Percentiles rank a stretch among this genome's conserved stretches.
Evolutionary conservation across 192 early-diverging fungal species (phyloP).

Genomic region (Mortierella hygrophila): DNA sequence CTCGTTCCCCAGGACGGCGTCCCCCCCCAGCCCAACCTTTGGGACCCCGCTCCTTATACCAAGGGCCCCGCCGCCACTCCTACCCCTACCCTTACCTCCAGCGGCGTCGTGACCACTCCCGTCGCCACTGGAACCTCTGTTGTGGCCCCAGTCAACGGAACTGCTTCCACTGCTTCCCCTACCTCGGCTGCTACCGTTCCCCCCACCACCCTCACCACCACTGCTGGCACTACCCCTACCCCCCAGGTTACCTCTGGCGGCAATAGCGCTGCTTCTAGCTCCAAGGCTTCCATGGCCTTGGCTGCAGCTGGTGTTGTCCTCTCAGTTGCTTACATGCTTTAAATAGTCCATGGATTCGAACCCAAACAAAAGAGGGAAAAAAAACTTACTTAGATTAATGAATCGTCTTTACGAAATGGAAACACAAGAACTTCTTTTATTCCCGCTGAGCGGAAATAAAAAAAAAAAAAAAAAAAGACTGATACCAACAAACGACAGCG

Average conservation of each 20-base stretch:
- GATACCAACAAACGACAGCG: neutral
- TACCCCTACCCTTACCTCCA: neutral
- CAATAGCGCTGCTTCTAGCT: slow-evolving; percentile 10
- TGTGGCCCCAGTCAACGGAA: neutral
- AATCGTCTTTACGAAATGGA: neutral
- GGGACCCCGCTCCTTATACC: neutral
- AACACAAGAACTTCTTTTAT: neutral
- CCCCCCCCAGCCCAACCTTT: neutral
- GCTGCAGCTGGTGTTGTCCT: slow-evolving; percentile 37
- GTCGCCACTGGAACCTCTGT: neutral
- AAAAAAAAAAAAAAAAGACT: neutral
- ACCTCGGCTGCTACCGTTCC: neutral
- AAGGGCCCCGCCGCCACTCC: neutral
- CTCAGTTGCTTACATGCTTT: slow-evolving; percentile 47
- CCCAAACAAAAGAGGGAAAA: neutral
- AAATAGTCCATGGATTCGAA: neutral
- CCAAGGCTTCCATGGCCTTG: slow-evolving; percentile 37
- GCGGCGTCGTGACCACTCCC: neutral
- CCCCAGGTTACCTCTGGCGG: too few relatives aligned
- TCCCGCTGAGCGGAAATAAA: neutral
- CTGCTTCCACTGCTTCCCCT: neutral
- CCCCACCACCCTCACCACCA: neutral
- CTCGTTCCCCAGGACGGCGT: neutral
- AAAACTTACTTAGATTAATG: neutral
- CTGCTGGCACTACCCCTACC: neutral